Evolutionary conservation across 2,329 filamentous ascomycete species (phyloP).

Genomic region (Chrysosporium queenslandicum): DNA sequence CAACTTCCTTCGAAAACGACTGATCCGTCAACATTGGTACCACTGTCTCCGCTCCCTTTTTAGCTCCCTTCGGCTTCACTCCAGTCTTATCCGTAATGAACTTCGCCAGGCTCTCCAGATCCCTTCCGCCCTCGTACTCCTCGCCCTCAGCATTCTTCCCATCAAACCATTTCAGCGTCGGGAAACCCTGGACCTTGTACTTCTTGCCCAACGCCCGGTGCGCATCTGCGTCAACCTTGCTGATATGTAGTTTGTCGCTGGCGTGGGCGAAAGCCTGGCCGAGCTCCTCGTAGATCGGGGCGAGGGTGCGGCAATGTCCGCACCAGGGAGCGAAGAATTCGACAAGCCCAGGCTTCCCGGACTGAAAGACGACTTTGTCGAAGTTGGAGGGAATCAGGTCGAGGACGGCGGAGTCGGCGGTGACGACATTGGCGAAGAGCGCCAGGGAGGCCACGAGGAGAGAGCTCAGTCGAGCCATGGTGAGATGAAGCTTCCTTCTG

Average conservation of each 20-base stretch:
- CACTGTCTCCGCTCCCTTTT: conserved; percentile 56
- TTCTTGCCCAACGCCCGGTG: conserved; percentile 74
- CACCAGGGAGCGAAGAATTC: conserved; percentile 99
- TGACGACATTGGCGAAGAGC: conserved; percentile 49
- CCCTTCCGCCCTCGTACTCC: conserved; percentile 79
- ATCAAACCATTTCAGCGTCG: conserved; percentile 95
- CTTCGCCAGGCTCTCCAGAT: conserved; percentile 69
- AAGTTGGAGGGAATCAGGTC: conserved; percentile 89
- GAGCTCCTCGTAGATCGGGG: conserved; percentile 88
- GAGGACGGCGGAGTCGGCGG: conserved; percentile 67
- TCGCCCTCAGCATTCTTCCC: conserved; percentile 77
- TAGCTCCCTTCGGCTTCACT: conserved; percentile 58
- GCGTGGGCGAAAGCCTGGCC: conserved; percentile 62
- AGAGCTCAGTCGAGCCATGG: conserved; percentile 39
- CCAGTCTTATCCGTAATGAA: conserved; percentile 86
- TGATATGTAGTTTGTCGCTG: conserved; percentile 70
- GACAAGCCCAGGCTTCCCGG: conserved; percentile 88
- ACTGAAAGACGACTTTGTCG: conserved; percentile 77
- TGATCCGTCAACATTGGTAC: conserved; percentile 72
- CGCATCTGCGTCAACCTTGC: conserved; percentile 90
- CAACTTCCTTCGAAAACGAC: conserved; percentile 67
- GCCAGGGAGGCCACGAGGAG: conserved; percentile 40
- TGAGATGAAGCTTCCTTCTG: conserved; percentile 13
- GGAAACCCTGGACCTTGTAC: conserved; percentile 88
- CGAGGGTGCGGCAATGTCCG: conserved; percentile 96